A percentile compares a stretch with the other conserved stretches of the same genome.
phyloP scores from a whole-genome alignment of 2,329 filamentous ascomycete genomes.

The Chaetomium strumarium region DNA sequence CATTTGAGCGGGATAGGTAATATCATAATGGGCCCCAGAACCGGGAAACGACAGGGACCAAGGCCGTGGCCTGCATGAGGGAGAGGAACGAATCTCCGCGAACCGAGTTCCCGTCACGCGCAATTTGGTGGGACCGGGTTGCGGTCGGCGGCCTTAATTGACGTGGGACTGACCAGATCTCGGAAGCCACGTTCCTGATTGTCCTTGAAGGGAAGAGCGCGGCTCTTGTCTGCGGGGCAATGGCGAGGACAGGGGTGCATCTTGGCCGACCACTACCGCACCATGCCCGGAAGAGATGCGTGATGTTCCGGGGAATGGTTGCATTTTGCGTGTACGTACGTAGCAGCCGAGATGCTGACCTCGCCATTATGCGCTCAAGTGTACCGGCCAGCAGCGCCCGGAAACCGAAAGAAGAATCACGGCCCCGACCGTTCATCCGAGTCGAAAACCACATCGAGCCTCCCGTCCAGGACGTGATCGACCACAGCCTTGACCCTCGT shows the following conservation, averaged over 20 bases:
- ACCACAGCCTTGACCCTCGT: constrained; percentile 28
- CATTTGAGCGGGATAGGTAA: too few species aligned
- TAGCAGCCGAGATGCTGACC: constrained; percentile 1
- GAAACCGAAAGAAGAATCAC: background rate
- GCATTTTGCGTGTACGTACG: constrained; percentile 7
- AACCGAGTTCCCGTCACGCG: constrained; percentile 20
- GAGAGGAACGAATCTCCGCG: constrained; percentile 20
- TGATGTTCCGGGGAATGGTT: constrained; percentile 19
- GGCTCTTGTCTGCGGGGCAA: constrained; percentile 22
- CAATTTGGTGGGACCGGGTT: constrained; percentile 21
- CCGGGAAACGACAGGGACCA: background rate
- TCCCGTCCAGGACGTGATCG: constrained; percentile 30
- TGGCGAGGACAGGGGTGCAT: constrained; percentile 15
- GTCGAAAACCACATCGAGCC: constrained; percentile 31
- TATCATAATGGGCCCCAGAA: background rate
- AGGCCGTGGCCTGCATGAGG: constrained; percentile 6
- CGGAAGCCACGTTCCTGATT: constrained; percentile 30
- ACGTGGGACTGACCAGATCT: constrained; percentile 20
- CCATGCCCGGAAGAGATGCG: constrained; percentile 19
- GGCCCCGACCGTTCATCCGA: constrained; percentile 6
- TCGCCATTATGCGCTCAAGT: background rate
- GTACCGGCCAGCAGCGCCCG: background rate
- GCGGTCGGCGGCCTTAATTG: constrained; percentile 16
- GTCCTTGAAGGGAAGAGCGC: constrained; percentile 26
- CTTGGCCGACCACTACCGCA: constrained; percentile 9